These are phyloP conservation scores for Pleurotus platypus DNA, from an alignment of 768 basidiomycete species.

Conservation along the genomic window DNA sequence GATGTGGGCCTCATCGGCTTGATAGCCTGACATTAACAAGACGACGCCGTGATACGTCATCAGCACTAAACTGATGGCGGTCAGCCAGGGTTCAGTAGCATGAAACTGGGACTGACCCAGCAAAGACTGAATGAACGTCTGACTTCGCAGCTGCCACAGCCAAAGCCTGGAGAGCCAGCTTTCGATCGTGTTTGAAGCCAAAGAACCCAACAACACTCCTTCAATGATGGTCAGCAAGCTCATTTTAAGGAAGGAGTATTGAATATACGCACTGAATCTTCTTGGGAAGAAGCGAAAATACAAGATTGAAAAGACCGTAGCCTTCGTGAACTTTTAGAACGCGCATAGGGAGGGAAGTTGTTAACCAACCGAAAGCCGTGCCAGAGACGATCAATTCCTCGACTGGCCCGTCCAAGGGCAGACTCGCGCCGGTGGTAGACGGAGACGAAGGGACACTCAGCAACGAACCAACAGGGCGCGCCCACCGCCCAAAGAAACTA, in stretches of 20 bases:
- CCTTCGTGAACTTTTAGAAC: slow-evolving; percentile 21
- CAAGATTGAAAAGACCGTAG: slow-evolving; percentile 74
- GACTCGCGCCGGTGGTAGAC: slow-evolving; percentile 1
- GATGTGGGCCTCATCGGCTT: slow-evolving; percentile 67
- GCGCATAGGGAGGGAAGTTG: slow-evolving; percentile 12
- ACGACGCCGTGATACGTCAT: slow-evolving; percentile 81
- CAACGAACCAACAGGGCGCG: slow-evolving; percentile 18
- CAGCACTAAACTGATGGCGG: slow-evolving; percentile 51
- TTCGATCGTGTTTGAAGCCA: slow-evolving; percentile 71
- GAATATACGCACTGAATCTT: slow-evolving; percentile 48
- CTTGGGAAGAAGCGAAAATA: slow-evolving; percentile 73
- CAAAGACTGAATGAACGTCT: slow-evolving; percentile 75
- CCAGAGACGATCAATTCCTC: slow-evolving; percentile 76
- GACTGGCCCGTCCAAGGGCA: slow-evolving; percentile 47
- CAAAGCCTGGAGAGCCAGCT: slow-evolving; percentile 63
- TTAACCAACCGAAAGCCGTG: slow-evolving; percentile 65
- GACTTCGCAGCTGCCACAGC: slow-evolving; percentile 61
- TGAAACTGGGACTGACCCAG: slow-evolving; percentile 48
- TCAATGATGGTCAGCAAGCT: neutral
- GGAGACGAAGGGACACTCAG: slow-evolving; percentile 16
- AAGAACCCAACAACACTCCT: slow-evolving; percentile 73
- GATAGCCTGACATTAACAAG: slow-evolving; percentile 68
- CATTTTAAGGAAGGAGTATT: slow-evolving; percentile 12
- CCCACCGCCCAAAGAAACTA: slow-evolving; percentile 38
- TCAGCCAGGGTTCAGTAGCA: neutral